Conservation (phyloP, 345 rosid genomes). For the Fremontodendron californicum region DNA sequence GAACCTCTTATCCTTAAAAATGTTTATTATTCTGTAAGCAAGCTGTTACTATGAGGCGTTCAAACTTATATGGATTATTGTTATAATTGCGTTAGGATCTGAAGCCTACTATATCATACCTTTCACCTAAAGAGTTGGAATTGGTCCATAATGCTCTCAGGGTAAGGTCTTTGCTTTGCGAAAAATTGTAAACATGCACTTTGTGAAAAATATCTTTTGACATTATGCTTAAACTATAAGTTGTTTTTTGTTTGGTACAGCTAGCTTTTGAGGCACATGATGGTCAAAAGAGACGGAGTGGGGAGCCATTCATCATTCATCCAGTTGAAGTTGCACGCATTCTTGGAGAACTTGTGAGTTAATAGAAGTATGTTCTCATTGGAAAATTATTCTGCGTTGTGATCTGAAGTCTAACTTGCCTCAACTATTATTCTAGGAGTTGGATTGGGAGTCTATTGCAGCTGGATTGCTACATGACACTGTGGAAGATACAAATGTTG, state of each 20-base stretch:
- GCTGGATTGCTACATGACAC: conserved; percentile 98
- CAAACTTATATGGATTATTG: neutral
- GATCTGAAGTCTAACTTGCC: conserved; percentile 23
- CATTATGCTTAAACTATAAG: conserved; percentile 20
- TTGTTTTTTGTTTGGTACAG: conserved; percentile 46
- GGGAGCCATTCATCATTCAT: conserved; percentile 96
- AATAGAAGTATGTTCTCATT: conserved; percentile 10
- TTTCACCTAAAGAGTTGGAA: conserved; percentile 74
- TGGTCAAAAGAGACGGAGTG: conserved; percentile 97
- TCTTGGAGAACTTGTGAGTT: conserved; percentile 95
- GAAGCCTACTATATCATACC: conserved; percentile 70
- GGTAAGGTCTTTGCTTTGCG: conserved; percentile 37
- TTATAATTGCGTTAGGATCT: conserved; percentile 41
- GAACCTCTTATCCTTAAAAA: neutral
- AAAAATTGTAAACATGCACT: neutral
- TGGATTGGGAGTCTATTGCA: conserved; percentile 98
- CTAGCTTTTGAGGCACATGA: conserved; percentile 95
- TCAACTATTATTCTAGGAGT: conserved; percentile 49
- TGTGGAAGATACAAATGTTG: conserved; percentile 91
- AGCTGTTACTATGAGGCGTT: neutral
- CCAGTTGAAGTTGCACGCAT: conserved; percentile 98
- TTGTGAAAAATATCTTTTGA: neutral
- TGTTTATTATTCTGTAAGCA: neutral
- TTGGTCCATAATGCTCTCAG: conserved; percentile 72
- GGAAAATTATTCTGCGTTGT: conserved; percentile 12